Conservation (phyloP, 352 stramenopile species). For the Phytophthora citrophthora region DNA sequence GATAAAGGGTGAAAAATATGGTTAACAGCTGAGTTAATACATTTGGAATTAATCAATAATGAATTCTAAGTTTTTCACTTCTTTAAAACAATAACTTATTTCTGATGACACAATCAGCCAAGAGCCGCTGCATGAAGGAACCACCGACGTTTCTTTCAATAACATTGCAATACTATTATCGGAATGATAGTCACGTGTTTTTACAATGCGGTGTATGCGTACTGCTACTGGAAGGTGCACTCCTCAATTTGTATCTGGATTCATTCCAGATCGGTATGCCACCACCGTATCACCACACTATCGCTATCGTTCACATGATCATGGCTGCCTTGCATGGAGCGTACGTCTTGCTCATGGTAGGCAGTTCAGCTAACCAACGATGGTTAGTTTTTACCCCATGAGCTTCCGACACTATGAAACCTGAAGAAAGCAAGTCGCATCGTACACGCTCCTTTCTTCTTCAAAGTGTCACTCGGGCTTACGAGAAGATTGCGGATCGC, state of each 20-base stretch:
- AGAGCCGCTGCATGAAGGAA: too few relatives aligned
- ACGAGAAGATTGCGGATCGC: constrained; percentile 8
- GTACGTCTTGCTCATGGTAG: constrained; percentile 18
- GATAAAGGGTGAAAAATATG: too few relatives aligned
- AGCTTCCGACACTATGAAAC: neutral
- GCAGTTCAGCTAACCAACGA: constrained; percentile 4
- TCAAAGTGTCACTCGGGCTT: constrained; percentile 14
- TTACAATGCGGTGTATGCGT: constrained; percentile 14
- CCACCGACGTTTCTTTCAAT: too few relatives aligned
- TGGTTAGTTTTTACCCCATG: constrained; percentile 13
- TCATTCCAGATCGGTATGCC: constrained; percentile 22
- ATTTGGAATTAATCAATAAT: too few relatives aligned
- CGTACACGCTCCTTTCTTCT: constrained; percentile 13
- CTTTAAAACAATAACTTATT: too few relatives aligned
- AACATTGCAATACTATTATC: too few relatives aligned
- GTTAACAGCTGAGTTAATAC: too few relatives aligned
- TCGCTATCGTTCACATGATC: constrained; percentile 18
- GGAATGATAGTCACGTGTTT: neutral
- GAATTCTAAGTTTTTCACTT: too few relatives aligned
- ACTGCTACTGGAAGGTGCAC: constrained; percentile 20
- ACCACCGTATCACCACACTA: constrained; percentile 13
- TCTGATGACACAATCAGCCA: too few relatives aligned
- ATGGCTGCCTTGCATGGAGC: constrained; percentile 25
- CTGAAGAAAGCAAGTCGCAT: neutral
- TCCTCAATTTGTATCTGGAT: constrained; percentile 14